phyloP scores from a whole-genome alignment of 2,329 filamentous ascomycete genomes.

The Fusarium continuum region DNA sequence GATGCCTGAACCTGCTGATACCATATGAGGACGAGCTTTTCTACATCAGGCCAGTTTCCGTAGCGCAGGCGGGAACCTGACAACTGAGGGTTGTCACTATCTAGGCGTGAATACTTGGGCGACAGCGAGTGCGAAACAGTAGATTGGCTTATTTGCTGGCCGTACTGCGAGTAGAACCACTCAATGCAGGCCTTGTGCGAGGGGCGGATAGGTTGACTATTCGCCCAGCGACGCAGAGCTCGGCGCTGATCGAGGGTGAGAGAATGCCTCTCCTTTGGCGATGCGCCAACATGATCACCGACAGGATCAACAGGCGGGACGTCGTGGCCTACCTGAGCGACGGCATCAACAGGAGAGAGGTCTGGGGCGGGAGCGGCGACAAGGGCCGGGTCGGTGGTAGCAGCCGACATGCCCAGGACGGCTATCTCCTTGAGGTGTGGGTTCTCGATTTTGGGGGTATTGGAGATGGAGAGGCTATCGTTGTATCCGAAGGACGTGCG shows the following conservation, averaged over 20 bases:
- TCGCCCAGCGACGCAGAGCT: conserved; percentile 68
- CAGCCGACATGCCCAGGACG: conserved; percentile 49
- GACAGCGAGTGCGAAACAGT: conserved; percentile 71
- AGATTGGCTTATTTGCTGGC: conserved; percentile 69
- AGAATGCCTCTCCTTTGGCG: conserved; percentile 63
- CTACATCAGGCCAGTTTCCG: conserved; percentile 71
- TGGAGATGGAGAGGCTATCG: conserved; percentile 48
- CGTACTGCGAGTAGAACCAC: conserved; percentile 68
- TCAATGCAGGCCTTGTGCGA: conserved; percentile 71
- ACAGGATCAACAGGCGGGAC: conserved; percentile 23
- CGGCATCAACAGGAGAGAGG: conserved; percentile 40
- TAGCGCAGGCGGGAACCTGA: conserved; percentile 70
- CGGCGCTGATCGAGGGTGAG: conserved; percentile 70
- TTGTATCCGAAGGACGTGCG: conserved; percentile 52
- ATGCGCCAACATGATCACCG: conserved; percentile 10
- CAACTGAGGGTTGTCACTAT: conserved; percentile 66
- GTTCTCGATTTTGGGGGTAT: conserved; percentile 44
- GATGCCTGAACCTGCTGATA: conserved; percentile 61
- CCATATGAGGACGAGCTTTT: conserved; percentile 66
- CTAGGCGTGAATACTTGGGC: conserved; percentile 69
- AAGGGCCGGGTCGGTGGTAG: conserved; percentile 52
- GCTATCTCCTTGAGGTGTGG: conserved; percentile 45
- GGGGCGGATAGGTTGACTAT: conserved; percentile 63
- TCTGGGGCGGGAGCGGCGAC: conserved; percentile 47
- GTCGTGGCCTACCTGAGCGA: conserved; percentile 35